Percentiles rank a stretch among this genome's conserved stretches.
phyloP scores from a whole-genome alignment of 768 basidiomycete genomes.

The Agaricus sinodeliciosus region DNA sequence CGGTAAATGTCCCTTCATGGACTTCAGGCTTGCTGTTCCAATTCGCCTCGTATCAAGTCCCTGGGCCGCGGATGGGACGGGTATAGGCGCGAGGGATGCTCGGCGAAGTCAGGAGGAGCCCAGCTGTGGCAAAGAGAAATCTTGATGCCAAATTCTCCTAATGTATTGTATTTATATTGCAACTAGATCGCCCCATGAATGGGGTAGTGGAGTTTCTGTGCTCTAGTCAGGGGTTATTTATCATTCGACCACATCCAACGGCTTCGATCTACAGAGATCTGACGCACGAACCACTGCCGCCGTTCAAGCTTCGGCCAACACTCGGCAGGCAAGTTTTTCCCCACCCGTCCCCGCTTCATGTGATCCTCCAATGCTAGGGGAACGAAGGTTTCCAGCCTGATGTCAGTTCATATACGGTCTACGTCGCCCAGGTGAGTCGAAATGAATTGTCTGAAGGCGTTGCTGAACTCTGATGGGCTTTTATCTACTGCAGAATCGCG shows the following conservation, averaged over 20 bases:
- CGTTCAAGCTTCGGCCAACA: background rate
- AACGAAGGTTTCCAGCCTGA: conserved; percentile 9
- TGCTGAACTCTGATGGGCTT: background rate
- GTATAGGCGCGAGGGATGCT: conserved; percentile 20
- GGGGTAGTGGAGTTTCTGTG: too few relatives aligned
- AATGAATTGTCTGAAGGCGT: too few relatives aligned
- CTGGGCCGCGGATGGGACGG: conserved; percentile 38
- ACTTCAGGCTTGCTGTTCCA: conserved; percentile 57
- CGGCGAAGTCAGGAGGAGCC: too few relatives aligned
- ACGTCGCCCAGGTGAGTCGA: conserved; percentile 24
- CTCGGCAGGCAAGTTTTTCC: background rate
- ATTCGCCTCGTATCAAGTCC: conserved; percentile 59
- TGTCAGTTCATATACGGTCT: too few relatives aligned
- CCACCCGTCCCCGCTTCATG: background rate
- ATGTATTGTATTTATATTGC: too few relatives aligned
- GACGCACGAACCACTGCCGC: background rate
- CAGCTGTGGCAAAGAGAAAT: background rate
- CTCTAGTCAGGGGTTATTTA: too few relatives aligned
- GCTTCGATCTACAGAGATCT: too few relatives aligned
- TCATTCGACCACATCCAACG: too few relatives aligned
- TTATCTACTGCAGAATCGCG: conserved; percentile 26
- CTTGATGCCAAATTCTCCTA: background rate
- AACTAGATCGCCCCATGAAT: too few relatives aligned
- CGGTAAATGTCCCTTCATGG: conserved; percentile 45
- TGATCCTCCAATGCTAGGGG: conserved; percentile 18